phyloP scores from a whole-genome alignment of 2,329 filamentous ascomycete genomes.

The Albophoma yamanashiensis region DNA sequence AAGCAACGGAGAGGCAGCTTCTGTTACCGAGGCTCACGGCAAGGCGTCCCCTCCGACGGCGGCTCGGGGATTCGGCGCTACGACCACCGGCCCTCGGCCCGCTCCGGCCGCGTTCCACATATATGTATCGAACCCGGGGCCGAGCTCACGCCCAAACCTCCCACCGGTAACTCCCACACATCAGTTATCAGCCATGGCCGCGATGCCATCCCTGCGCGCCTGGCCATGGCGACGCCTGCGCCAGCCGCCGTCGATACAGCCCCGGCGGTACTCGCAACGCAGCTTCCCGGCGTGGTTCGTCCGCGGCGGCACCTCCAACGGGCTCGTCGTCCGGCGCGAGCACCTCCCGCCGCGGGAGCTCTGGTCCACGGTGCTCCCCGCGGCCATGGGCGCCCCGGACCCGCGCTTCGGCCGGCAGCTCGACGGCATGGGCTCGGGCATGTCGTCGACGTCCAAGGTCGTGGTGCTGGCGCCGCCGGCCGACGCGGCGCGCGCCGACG shows the following conservation, averaged over 20 bases:
- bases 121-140: background rate
- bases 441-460: conserved; percentile 61
- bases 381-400: conserved; percentile 55
- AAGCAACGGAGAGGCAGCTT: no score
- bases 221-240: background rate
- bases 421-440: conserved; percentile 59
- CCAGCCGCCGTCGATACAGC: background rate
- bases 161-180: background rate
- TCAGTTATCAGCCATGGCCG: background rate
- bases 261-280: conserved; percentile 5
- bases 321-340: conserved; percentile 37
- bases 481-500: conserved; percentile 35
- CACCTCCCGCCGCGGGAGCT: conserved; percentile 9
- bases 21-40: background rate
- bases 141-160: background rate
- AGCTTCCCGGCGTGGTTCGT: conserved; percentile 29
- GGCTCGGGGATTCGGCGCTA: background rate
- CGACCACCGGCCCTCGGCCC: background rate
- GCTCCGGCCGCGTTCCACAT: background rate
- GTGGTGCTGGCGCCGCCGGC: conserved; percentile 49
- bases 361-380: conserved; percentile 41
- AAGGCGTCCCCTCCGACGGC: background rate
- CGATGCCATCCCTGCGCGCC: background rate
- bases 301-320: conserved; percentile 60
- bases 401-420: conserved; percentile 54